Base-by-base conservation (phyloP, 2,329 filamentous ascomycete genomes). In the Epichloe baconii region DNA sequence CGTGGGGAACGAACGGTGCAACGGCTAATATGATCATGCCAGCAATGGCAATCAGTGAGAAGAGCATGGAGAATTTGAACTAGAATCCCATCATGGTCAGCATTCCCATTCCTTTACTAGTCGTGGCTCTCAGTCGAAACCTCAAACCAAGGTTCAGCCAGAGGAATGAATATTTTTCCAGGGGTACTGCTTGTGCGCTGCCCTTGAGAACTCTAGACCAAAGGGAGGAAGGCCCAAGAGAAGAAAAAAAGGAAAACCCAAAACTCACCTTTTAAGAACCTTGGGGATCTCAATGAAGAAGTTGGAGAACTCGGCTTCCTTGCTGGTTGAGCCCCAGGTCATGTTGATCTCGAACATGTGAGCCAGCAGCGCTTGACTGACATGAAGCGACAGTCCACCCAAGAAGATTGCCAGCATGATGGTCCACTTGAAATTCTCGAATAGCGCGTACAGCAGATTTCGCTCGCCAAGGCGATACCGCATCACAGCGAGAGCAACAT, bases 321-420 rank as follows among this genome's bases (percentile, higher is more conserved):
- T 94, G 41, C 82, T 78, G 0, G 88, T 94, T 1, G 87, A 82
- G 48, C 87, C 87, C 88, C 88, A 93, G 3, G 79, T 80, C 83
- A 93, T 91, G 68, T 93, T 78, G 62, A 91, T 81, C 69, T 86
- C 81, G 64, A 93, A 86, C 79, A 93, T 87, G 71, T 94, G 88
- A 4, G 82, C 77, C 44, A 93, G 68, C 36, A 95, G 72, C 1
- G 88, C 88, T 64, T 90, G 84, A 34, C 80, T 86, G 47, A 95
- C 79, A 68, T 94, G 87, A 37, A 94, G 76, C 1, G 82, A 86
- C 47, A 93, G 74, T 40, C 88, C 88, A 49, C 88, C 88, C 17
- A 95, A 74, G 74, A 93, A 94, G 64, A 93, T 83, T 54, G 83
- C 83, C 46, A 91, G 73, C 68, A 85, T 73, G 50, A 84, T 67